phyloP scores from a whole-genome alignment of 805 yeast species.

The Suhomyces sp. region DNA sequence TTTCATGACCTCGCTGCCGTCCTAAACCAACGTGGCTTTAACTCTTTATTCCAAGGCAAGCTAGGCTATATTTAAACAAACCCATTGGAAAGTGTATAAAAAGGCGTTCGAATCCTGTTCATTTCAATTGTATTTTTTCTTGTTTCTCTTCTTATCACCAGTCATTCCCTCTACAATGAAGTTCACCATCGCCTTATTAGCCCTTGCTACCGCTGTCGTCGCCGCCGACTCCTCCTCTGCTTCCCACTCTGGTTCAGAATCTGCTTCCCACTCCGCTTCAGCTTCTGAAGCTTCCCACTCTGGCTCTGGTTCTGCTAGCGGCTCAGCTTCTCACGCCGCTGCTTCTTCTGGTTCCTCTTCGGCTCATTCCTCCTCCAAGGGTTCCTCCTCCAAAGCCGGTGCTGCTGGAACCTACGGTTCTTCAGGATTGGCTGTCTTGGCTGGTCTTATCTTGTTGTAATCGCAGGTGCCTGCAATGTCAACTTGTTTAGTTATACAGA shows the following conservation, averaged over 20 bases:
- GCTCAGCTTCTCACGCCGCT: slow-evolving; percentile 17
- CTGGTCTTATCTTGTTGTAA: slow-evolving; percentile 27
- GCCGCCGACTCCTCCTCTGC: slow-evolving; percentile 12
- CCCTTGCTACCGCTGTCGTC: slow-evolving; percentile 10
- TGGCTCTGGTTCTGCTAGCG: slow-evolving; percentile 14
- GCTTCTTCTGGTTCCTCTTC: slow-evolving; percentile 8
- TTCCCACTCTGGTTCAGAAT: slow-evolving; percentile 9
- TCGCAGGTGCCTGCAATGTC: no score
- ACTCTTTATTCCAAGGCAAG: no score
- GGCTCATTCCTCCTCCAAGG: slow-evolving; percentile 7
- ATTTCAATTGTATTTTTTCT: no score
- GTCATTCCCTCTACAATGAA: slow-evolving; percentile 14
- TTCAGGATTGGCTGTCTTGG: slow-evolving; percentile 25
- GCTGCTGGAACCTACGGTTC: slow-evolving; percentile 16
- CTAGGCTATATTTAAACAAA: no score
- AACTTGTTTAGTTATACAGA: no score
- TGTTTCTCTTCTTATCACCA: no score
- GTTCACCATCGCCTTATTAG: slow-evolving; percentile 12
- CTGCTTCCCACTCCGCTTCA: slow-evolving; percentile 10
- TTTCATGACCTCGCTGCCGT: no score
- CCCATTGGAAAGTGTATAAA: no score
- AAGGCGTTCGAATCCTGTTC: no score
- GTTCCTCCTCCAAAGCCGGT: slow-evolving; percentile 8
- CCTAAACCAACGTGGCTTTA: no score
- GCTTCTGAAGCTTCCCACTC: slow-evolving; percentile 13